A percentile compares a stretch with the other conserved stretches of the same genome.
Conservation (phyloP, 2,329 filamentous ascomycete genomes). For the Aureobasidium sp. region DNA sequence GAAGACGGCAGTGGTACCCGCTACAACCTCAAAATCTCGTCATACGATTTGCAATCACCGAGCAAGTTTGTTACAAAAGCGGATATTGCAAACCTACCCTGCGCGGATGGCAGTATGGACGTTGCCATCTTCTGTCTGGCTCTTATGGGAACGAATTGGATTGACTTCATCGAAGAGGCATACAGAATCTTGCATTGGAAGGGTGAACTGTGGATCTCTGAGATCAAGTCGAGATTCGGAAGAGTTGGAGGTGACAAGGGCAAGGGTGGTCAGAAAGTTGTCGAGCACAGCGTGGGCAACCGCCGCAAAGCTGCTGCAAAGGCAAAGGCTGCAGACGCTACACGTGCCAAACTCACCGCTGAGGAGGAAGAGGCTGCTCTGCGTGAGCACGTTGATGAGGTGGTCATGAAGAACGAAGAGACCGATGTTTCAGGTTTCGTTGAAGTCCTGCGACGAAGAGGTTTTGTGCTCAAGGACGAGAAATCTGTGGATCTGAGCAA, state of each 20-base stretch:
- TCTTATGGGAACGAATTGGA: constrained; percentile 98
- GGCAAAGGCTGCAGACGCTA: constrained; percentile 29
- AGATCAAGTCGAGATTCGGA: constrained; percentile 91
- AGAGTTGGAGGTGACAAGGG: constrained; percentile 45
- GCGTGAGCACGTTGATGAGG: constrained; percentile 57
- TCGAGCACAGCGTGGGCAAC: constrained; percentile 66
- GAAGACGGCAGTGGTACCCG: constrained; percentile 49
- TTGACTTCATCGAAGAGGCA: constrained; percentile 92
- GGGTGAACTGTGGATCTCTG: constrained; percentile 92
- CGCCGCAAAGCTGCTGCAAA: constrained; percentile 43
- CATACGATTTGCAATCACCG: constrained; percentile 79
- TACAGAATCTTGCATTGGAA: constrained; percentile 87
- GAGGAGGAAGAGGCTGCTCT: constrained; percentile 52
- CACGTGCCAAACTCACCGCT: constrained; percentile 43
- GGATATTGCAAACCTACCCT: constrained; percentile 78
- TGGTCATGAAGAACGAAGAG: constrained; percentile 56
- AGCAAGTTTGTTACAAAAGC: constrained; percentile 73
- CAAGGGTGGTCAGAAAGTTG: constrained; percentile 34
- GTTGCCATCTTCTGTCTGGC: constrained; percentile 92
- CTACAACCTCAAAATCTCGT: constrained; percentile 67
- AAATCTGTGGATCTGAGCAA: constrained; percentile 71
- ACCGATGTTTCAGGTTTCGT: constrained; percentile 86
- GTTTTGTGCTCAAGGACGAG: constrained; percentile 71
- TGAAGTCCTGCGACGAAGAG: constrained; percentile 69
- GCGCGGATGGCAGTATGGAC: constrained; percentile 68